phyloP scores from a whole-genome alignment of 2,329 filamentous ascomycete genomes.

The Helicocarpus griseus region DNA sequence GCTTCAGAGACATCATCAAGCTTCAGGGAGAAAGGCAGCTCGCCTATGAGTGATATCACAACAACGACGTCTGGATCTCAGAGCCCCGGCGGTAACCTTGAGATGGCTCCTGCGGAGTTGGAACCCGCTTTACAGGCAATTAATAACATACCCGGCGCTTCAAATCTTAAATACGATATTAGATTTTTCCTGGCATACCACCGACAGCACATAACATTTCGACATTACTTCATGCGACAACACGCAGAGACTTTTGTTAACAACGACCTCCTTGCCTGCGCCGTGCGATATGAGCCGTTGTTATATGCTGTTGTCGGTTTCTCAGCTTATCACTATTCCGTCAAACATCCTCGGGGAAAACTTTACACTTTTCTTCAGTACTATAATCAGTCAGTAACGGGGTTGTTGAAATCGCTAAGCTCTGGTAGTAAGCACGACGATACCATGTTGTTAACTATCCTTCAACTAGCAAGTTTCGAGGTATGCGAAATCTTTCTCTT shows the following conservation, averaged over 20 bases:
- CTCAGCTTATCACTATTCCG: slow-evolving; percentile 72
- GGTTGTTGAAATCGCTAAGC: slow-evolving; percentile 62
- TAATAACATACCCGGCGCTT: slow-evolving; percentile 16
- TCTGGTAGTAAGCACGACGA: slow-evolving; percentile 61
- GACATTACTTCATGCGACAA: slow-evolving; percentile 71
- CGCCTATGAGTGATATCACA: slow-evolving; percentile 43
- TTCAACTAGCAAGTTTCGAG: slow-evolving; percentile 90
- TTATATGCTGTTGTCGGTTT: slow-evolving; percentile 83
- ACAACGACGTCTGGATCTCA: slow-evolving; percentile 24
- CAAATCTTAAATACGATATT: slow-evolving; percentile 50
- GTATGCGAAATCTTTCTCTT: slow-evolving; percentile 39
- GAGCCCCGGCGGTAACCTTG: slow-evolving; percentile 18
- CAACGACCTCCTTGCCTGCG: slow-evolving; percentile 59
- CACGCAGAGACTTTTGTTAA: slow-evolving; percentile 66
- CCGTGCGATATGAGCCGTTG: slow-evolving; percentile 67
- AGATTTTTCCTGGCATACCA: slow-evolving; percentile 73
- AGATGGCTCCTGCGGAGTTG: slow-evolving; percentile 4
- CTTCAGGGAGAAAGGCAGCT: slow-evolving; percentile 38
- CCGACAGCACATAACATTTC: slow-evolving; percentile 63
- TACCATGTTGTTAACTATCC: slow-evolving; percentile 71
- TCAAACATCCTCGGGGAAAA: slow-evolving; percentile 60
- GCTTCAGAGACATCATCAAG: slow-evolving; percentile 25
- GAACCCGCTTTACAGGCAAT: slow-evolving; percentile 16
- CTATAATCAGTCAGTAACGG: slow-evolving; percentile 77
- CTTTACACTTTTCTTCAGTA: slow-evolving; percentile 77